Evolutionary conservation across 2,329 filamentous ascomycete genomes (phyloP).

Genomic region (Claviceps africana): DNA sequence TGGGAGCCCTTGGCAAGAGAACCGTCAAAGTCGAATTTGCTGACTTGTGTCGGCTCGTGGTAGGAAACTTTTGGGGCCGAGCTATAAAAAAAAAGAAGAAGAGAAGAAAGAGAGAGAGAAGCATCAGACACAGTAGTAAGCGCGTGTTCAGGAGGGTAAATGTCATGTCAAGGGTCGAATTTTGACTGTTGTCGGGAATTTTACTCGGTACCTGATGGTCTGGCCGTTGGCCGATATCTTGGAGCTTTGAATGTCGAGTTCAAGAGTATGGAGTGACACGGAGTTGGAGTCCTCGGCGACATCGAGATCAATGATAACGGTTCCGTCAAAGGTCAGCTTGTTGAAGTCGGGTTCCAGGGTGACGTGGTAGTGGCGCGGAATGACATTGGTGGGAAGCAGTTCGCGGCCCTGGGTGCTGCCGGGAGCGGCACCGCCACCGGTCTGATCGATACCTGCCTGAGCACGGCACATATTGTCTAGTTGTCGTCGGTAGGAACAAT

Average conservation of each 20-base stretch:
- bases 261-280: slow-evolving; percentile 76
- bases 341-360: slow-evolving; percentile 84
- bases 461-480: slow-evolving; percentile 48
- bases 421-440: slow-evolving; percentile 16
- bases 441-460: slow-evolving; percentile 20
- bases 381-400: slow-evolving; percentile 81
- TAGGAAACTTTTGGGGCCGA: slow-evolving; percentile 42
- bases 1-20: slow-evolving; percentile 60
- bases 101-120: no score
- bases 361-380: slow-evolving; percentile 82
- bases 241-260: slow-evolving; percentile 67
- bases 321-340: slow-evolving; percentile 76
- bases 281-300: slow-evolving; percentile 72
- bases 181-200: neutral
- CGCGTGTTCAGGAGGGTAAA: neutral
- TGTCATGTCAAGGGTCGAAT: no score
- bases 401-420: slow-evolving; percentile 38
- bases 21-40: slow-evolving; percentile 66
- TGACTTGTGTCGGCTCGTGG: slow-evolving; percentile 68
- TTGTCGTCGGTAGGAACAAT: slow-evolving; percentile 62
- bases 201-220: slow-evolving; percentile 26
- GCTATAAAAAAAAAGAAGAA: neutral
- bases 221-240: slow-evolving; percentile 30
- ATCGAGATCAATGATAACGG: slow-evolving; percentile 69
- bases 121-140: neutral